Evolutionary conservation across 495 filamentous ascomycete species (phyloP).

Genomic region (Trichoderma virens): DNA sequence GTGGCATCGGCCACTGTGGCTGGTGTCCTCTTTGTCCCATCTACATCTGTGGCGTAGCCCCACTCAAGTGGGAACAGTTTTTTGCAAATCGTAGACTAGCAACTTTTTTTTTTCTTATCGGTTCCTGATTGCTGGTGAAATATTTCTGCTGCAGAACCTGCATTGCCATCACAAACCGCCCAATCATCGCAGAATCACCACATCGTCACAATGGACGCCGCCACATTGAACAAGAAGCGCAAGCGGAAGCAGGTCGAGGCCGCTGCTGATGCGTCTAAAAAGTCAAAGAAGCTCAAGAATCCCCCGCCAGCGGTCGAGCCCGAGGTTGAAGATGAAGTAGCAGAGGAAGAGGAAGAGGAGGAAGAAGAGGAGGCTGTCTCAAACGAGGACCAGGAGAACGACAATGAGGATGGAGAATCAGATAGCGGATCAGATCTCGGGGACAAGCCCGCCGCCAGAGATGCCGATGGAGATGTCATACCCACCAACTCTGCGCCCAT

Average conservation of each 20-base stretch:
- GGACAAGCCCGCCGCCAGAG: slow-evolving; percentile 18
- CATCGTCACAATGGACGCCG: slow-evolving; percentile 10
- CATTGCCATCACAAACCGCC: not conserved
- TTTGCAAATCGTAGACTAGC: not conserved
- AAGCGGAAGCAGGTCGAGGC: slow-evolving; percentile 35
- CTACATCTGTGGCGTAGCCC: not conserved
- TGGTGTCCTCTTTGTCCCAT: not conserved
- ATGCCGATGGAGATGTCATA: slow-evolving; percentile 19
- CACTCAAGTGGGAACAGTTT: not conserved
- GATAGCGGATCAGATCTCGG: slow-evolving; percentile 18
- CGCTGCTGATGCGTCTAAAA: slow-evolving; percentile 15
- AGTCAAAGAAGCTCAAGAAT: slow-evolving; percentile 25
- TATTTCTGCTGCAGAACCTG: slow-evolving; percentile 5
- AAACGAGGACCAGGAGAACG: slow-evolving; percentile 15
- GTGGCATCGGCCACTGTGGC: slow-evolving; percentile 6
- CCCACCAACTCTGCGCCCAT: slow-evolving; percentile 12
- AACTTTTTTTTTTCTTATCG: slow-evolving; percentile 13
- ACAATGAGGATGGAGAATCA: slow-evolving; percentile 14
- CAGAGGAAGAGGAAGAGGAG: slow-evolving; percentile 23
- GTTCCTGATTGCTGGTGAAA: slow-evolving; percentile 7
- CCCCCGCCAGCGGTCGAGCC: slow-evolving; percentile 17
- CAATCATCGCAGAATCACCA: not conserved
- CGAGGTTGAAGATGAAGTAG: slow-evolving; percentile 21
- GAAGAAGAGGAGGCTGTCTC: slow-evolving; percentile 19
- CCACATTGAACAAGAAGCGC: slow-evolving; percentile 40